A percentile compares a stretch with the other conserved stretches of the same genome.
phyloP scores from a whole-genome alignment of 345 rosid genomes.

The Ricinus communis region DNA sequence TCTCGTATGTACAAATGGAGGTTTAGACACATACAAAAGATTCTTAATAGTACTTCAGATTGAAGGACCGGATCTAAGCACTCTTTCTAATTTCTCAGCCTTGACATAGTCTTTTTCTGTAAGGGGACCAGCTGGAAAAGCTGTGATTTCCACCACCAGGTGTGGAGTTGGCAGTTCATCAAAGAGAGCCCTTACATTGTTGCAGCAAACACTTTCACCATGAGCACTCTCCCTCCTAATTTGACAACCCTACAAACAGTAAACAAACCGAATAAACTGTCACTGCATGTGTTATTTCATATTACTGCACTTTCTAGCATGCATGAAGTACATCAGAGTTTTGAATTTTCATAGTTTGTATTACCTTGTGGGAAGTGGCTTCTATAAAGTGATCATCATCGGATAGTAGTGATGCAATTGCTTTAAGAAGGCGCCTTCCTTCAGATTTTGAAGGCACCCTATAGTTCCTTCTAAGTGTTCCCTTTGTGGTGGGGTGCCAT shows the following conservation, averaged over 20 bases:
- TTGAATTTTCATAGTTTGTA: too few species aligned
- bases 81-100: constrained; percentile 89
- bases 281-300: background rate
- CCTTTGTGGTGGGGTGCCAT: constrained; percentile 96
- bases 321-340: background rate
- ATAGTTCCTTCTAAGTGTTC: constrained; percentile 83
- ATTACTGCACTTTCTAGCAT: background rate
- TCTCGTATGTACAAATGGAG: constrained; percentile 46
- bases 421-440: constrained; percentile 77
- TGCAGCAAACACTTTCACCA: constrained; percentile 94
- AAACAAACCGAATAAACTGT: background rate
- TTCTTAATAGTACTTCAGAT: constrained; percentile 34
- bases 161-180: constrained; percentile 98
- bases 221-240: constrained; percentile 94
- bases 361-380: constrained; percentile 91
- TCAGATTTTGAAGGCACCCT: constrained; percentile 83
- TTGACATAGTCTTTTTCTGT: constrained; percentile 72
- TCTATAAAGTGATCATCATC: constrained; percentile 88
- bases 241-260: constrained; percentile 77
- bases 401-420: constrained; percentile 79
- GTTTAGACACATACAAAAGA: constrained; percentile 18
- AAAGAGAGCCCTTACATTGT: constrained; percentile 90
- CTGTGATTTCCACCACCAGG: constrained; percentile 70
- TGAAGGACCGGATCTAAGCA: constrained; percentile 76
- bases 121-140: constrained; percentile 88